These are phyloP conservation scores for Wickerhamomyces subpelliculosus DNA, from an alignment of 805 yeast species.

Conservation along the genomic window DNA sequence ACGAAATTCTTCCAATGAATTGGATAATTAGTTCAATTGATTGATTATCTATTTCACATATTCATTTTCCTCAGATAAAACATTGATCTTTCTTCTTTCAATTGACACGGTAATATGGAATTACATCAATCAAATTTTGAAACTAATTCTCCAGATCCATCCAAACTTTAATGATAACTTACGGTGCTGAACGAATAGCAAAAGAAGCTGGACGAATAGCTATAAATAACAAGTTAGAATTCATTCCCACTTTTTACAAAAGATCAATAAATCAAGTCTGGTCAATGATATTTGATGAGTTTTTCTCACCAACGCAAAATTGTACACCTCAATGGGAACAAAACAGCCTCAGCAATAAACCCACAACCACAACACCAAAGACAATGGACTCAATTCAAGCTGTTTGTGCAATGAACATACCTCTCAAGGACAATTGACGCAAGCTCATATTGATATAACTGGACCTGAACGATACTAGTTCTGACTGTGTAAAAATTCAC, in stretches of 20 bases:
- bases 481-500: background rate
- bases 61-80: background rate
- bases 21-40: background rate
- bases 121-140: too few species aligned
- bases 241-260: too few species aligned
- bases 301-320: too few species aligned
- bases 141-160: background rate
- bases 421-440: conserved; percentile 6
- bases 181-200: conserved; percentile 31
- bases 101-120: background rate
- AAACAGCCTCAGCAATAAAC: background rate
- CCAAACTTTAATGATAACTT: conserved; percentile 3
- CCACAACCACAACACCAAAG: background rate
- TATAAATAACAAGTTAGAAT: too few species aligned
- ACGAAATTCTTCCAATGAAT: background rate
- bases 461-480: too few species aligned
- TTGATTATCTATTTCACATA: background rate
- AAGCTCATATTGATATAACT: too few species aligned
- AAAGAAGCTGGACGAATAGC: conserved; percentile 19
- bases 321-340: too few species aligned
- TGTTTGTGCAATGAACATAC: background rate
- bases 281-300: too few species aligned
- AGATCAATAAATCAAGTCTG: too few species aligned
- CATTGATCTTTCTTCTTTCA: background rate
- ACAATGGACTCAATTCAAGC: background rate